Evolutionary conservation across 2,329 filamentous ascomycete species (phyloP).

Genomic region (Biscogniauxia marginata): DNA sequence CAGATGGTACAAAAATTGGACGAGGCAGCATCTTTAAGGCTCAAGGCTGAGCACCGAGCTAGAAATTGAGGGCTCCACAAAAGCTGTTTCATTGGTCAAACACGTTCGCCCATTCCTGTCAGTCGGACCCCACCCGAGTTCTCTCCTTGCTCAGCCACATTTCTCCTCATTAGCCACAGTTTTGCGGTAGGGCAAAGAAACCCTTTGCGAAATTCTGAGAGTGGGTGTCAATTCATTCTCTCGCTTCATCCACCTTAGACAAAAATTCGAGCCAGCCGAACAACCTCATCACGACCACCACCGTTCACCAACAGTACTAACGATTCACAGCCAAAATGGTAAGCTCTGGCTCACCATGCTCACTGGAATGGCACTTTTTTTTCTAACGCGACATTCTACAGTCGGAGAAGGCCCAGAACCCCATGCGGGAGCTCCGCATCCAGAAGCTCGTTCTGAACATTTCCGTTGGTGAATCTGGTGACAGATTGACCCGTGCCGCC

Average conservation of each 20-base stretch:
- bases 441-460: slow-evolving; percentile 75
- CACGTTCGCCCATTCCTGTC: slow-evolving; percentile 8
- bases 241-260: slow-evolving; percentile 8
- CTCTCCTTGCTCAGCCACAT: slow-evolving; percentile 22
- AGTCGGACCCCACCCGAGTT: slow-evolving; percentile 23
- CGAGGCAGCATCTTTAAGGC: slow-evolving; percentile 33
- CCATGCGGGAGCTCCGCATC: slow-evolving; percentile 96
- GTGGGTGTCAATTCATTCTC: slow-evolving; percentile 15
- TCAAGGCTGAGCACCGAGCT: slow-evolving; percentile 26
- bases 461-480: slow-evolving; percentile 99
- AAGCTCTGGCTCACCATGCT: slow-evolving; percentile 12
- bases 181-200: slow-evolving; percentile 29
- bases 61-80: slow-evolving; percentile 8
- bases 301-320: slow-evolving; percentile 27
- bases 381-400: slow-evolving; percentile 33
- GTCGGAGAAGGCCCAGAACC: slow-evolving; percentile 89
- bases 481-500: slow-evolving; percentile 98
- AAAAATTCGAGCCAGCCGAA: slow-evolving; percentile 17
- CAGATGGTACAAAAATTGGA: slow-evolving; percentile 40
- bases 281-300: slow-evolving; percentile 13
- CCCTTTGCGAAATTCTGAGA: slow-evolving; percentile 24
- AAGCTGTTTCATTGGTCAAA: not conserved
- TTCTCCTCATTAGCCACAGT: slow-evolving; percentile 11
- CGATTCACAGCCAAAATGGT: slow-evolving; percentile 39
- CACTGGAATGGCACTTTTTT: not conserved